Base-by-base conservation (phyloP, 1,284 basidiomycete genomes). In the Sphagnurus paluster region DNA sequence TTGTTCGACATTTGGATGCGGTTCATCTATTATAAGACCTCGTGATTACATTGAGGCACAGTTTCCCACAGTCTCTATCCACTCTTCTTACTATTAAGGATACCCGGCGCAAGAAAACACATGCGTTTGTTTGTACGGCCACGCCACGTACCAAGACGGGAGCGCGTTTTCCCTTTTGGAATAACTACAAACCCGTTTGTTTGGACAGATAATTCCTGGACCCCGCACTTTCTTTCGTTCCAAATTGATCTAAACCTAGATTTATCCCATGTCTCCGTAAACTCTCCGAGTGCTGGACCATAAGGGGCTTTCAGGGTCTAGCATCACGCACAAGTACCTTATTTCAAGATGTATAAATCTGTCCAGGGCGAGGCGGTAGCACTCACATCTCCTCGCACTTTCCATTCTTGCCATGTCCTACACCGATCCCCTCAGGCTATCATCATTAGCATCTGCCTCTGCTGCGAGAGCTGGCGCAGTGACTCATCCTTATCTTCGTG, bases 401-500 rank as follows among this genome's bases (percentile, higher is more conserved):
- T 45, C 53, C 44, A 49, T 47, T 41, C 49, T 42, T 39, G 41
- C 29, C 36, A 63, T 64, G 62, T 59, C 60, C 49, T 56, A 61
- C 42, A 50, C 37, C 11, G 29, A 39, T 38, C 35, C 46, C 39
- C 42, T 46, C 23, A 46, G 44, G 21, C 45, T 30, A 41, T 28
- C 54, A 46, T 52, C 58, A 57, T 45, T 45, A 45, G 25, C 54
- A 52, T 52, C 60, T 50, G 41, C 54, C 51, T 37, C 48, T 8
- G n/a, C 35, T n/a, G 47, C 57, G 17, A 63, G 58, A 37, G 57
- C 60, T 34, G 56, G 61, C 23, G 59, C 65, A 19, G 69, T 72
- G 14, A 83, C 81, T 0, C 81, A 83, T 53, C 79, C 80, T 28
- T 69, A 76, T 39, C 74, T 82, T 44, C 80, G 80, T 83, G 64